Percentiles rank a stretch among this genome's conserved stretches.
Evolutionary conservation across 768 basidiomycete species (phyloP).

Genomic region (Saitozyma sp.): DNA sequence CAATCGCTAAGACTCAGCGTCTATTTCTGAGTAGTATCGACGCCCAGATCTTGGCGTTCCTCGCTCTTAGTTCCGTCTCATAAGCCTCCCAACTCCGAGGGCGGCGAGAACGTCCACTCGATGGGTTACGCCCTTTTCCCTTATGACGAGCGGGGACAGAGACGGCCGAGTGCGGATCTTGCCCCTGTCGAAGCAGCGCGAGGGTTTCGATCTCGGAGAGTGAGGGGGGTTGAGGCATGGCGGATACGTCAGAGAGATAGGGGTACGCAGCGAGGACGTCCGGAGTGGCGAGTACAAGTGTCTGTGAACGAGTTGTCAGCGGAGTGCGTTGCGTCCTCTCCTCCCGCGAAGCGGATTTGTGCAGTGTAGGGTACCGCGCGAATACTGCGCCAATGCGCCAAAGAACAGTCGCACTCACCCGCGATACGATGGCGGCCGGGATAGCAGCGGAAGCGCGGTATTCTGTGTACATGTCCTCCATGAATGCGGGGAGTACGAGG

Average conservation of each 20-base stretch:
- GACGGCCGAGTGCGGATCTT: no score
- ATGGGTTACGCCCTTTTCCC: no score
- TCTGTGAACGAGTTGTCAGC: neutral
- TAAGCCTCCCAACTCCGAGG: no score
- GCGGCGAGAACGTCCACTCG: no score
- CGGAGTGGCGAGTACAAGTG: neutral
- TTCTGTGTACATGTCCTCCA: neutral
- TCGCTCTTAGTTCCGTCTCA: no score
- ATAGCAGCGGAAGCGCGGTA: constrained; percentile 4
- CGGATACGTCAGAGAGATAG: neutral
- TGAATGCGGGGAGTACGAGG: constrained; percentile 8
- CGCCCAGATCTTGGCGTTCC: no score
- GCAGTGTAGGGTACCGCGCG: neutral
- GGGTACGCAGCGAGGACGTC: neutral
- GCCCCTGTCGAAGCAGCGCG: neutral
- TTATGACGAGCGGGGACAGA: no score
- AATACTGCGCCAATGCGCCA: neutral
- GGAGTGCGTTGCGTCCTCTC: neutral
- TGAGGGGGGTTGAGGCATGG: neutral
- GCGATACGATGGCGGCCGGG: constrained; percentile 1
- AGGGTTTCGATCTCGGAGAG: neutral
- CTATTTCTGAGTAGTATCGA: no score
- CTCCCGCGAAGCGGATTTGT: neutral
- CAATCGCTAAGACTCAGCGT: no score
- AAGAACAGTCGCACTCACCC: constrained; percentile 1